Evolutionary conservation across 2,329 filamentous ascomycete species (phyloP).

Genomic region (Ophiocordyceps sinensis): DNA sequence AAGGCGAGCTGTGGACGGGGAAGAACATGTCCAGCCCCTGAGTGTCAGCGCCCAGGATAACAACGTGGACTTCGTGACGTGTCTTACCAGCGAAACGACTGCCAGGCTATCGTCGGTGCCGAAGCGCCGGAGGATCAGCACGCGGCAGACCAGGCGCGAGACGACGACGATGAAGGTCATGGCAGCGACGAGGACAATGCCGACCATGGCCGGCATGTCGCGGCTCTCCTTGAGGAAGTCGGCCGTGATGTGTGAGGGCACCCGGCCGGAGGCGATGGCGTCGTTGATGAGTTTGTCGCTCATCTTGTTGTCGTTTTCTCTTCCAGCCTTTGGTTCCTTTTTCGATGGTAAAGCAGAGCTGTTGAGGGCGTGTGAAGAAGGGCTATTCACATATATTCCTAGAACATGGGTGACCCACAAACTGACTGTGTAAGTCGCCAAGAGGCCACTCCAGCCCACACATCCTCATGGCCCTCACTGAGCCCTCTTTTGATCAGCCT

Average conservation of each 20-base stretch:
- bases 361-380: no score
- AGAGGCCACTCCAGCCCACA: no score
- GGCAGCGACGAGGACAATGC: constrained; percentile 21
- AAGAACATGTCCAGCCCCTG: no score
- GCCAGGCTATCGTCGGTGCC: constrained; percentile 24
- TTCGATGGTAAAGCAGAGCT: no score
- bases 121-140: constrained; percentile 20
- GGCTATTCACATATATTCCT: no score
- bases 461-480: no score
- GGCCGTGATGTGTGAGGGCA: constrained; percentile 19
- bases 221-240: constrained; percentile 20
- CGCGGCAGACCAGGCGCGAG: constrained; percentile 18
- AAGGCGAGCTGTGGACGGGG: constrained; percentile 15
- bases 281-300: constrained; percentile 11
- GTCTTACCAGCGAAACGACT: constrained; percentile 17
- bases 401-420: no score
- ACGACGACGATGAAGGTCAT: constrained; percentile 20
- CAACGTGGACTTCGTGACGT: no score
- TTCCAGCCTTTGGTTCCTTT: no score
- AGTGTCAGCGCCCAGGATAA: no score
- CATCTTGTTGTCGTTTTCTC: constrained; percentile 5
- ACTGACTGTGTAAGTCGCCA: no score
- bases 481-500: no score
- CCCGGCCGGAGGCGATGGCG: constrained; percentile 19
- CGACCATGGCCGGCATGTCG: constrained; percentile 22